Base-by-base conservation (phyloP, 768 basidiomycete genomes). In the Calvatia gigantea region DNA sequence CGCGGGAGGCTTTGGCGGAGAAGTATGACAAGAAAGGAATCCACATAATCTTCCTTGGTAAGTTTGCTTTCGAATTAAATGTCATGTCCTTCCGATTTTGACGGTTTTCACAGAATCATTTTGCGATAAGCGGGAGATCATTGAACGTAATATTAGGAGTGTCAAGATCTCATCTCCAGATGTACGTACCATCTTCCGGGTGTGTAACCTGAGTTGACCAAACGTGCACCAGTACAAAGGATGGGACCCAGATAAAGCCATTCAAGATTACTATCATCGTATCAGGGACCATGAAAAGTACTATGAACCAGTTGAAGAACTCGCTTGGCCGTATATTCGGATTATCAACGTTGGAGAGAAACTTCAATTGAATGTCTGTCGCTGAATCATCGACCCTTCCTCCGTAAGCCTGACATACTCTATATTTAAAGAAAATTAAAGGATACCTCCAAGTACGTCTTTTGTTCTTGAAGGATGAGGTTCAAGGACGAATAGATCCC, bases 151-250 rank as follows among this genome's bases (percentile, higher is more conserved):
- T 65, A 98, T 97, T 51, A 83, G 97, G 43, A 92, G 84, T 60
- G 96, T 98, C 72, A 98, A 99, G 80, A 91, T 99, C 47, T 97
- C 95, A 6, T 98, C 96, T 14, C 97, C 96, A 3, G 96, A 99
- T 69, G 96, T 94, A 64, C 38, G 91, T 78, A n/a, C n/a, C n/a
- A n/a, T 19, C 44, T 38, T 25, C 38, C 52, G 45, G 11, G 35
- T 23, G 4, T 27, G 25, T 38, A 33, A 50, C 19, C 44, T 21
- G 28, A 25, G n/a, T 28, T 62, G 38, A 61, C 38, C 19, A 42
- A 41, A 43, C 14, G 31, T 33, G 8, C 17, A 4, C n/a, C 63
- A 97, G 95, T 99, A 98, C 69, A 85, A 86, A 44, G 85, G 82
- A 14, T 98, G 96, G 94, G 81, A 95, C 64, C 91, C 93, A 41